Evolutionary conservation across 305 asterid species (phyloP), one percentile per base, ranked within the genome.

Genomic region (Fraxinus sp.): DNA sequence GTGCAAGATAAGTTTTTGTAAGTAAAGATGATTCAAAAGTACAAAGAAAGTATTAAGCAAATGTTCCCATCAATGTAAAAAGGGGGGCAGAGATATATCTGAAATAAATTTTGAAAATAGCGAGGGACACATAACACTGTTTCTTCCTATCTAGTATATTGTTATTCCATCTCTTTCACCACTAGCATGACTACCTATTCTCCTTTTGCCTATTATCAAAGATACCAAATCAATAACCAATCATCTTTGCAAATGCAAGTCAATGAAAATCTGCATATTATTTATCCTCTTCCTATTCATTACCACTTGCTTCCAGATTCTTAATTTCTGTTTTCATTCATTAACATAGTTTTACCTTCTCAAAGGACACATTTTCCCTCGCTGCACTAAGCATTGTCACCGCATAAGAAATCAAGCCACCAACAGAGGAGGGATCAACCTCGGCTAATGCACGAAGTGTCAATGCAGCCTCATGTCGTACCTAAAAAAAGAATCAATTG

Each of bases 381-480:
- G 90, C 89, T 80, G 98, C 97, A 84, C 89, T 90, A 79, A 97
- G 98, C 97, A 92, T 92, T 64, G 99, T 95, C 86, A 92, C 93
- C 14, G 98, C 98, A 91, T 90, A 95, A 83, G 98, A 95, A 86
- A 95, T 92, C 91, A 97, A 89, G 89, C 98, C 98, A 85, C 98
- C 98, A 88, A 95, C 93, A 81, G 94, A 93, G 66, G 98, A 91
- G 43, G 99, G 99, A 88, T 97, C 99, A 87, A 97, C 96, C 90
- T 97, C 98, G 83, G 95, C 97, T 83, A 97, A 89, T 8, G 93
- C 93, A 77, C 98, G 98, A 86, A 97, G 89, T 85, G 98, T 90
- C 91, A 97, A 88, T 71, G 99, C 98, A 84, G 98, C 98, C 94
- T 97, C 98, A 90, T 91, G 94, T 77, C 98, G 97, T 86, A 95